Conservation (phyloP, 148 eudicot species). For the Arbutus unedo region DNA sequence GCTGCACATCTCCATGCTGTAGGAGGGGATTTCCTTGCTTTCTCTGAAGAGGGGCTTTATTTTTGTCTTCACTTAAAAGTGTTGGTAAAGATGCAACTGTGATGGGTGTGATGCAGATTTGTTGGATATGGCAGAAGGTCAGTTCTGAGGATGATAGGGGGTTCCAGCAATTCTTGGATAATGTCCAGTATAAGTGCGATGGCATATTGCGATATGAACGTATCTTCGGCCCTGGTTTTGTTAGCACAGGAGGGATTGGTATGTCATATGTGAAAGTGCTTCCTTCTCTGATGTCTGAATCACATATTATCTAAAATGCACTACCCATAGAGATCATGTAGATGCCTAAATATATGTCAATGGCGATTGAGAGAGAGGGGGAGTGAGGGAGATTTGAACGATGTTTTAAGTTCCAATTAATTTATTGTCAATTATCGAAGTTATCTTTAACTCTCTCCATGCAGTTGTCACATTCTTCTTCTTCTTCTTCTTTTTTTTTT, state of each 20-base stretch:
- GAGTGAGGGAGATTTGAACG: neutral
- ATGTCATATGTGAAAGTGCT: constrained; percentile 19
- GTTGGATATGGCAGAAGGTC: constrained; percentile 97
- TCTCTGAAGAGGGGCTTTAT: neutral
- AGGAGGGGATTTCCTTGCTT: neutral
- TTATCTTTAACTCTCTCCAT: neutral
- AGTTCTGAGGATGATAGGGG: constrained; percentile 71
- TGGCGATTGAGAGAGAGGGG: neutral
- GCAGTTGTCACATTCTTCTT: neutral
- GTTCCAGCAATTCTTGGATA: constrained; percentile 89
- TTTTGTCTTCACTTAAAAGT: neutral
- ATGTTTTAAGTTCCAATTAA: neutral
- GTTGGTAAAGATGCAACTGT: neutral
- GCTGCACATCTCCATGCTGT: neutral
- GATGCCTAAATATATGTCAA: neutral
- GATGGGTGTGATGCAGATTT: constrained; percentile 52
- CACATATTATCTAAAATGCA: neutral
- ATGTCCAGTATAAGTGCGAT: constrained; percentile 79
- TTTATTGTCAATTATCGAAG: neutral
- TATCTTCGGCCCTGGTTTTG: constrained; percentile 88
- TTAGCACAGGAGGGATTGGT: constrained; percentile 99
- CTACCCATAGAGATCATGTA: neutral
- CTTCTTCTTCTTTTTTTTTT: neutral
- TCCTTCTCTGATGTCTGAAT: neutral
- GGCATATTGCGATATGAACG: constrained; percentile 92